Evolutionary conservation across 495 filamentous ascomycete genomes (phyloP).

Genomic region (Hypoxylon fragiforme): DNA sequence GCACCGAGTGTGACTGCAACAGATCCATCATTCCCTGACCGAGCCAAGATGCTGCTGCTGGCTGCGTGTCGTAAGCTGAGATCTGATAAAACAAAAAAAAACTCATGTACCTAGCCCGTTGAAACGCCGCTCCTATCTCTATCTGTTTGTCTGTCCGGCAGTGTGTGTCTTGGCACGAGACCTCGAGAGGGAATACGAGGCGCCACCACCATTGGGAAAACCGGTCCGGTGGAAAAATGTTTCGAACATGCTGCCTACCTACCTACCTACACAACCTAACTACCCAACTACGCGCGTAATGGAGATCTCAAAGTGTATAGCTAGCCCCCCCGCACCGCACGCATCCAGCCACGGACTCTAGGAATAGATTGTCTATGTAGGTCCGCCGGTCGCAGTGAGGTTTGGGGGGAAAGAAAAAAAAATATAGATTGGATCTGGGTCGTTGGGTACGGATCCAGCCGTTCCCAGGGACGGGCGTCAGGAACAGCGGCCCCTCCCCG

Average conservation of each 20-base stretch:
- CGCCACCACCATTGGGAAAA: slow-evolving; percentile 18
- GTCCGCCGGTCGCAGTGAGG: too few relatives aligned
- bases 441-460: too few relatives aligned
- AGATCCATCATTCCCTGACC: neutral
- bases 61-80: neutral
- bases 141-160: too few relatives aligned
- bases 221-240: slow-evolving; percentile 28
- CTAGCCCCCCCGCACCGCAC: too few relatives aligned
- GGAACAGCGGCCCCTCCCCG: too few relatives aligned
- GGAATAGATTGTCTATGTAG: too few relatives aligned
- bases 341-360: too few relatives aligned
- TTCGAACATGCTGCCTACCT: neutral
- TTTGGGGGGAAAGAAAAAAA: too few relatives aligned
- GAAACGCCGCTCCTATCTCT: neutral
- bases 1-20: slow-evolving; percentile 20
- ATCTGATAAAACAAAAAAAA: too few relatives aligned
- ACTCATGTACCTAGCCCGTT: slow-evolving; percentile 4
- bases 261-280: neutral
- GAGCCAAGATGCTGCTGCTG: slow-evolving; percentile 8
- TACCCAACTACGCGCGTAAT: neutral
- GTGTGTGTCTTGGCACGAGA: slow-evolving; percentile 18
- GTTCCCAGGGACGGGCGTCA: too few relatives aligned
- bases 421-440: too few relatives aligned
- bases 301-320: neutral
- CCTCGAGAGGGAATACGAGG: neutral